phyloP scores from a whole-genome alignment of 352 stramenopile species.

The Globisporangium camurandrum region DNA sequence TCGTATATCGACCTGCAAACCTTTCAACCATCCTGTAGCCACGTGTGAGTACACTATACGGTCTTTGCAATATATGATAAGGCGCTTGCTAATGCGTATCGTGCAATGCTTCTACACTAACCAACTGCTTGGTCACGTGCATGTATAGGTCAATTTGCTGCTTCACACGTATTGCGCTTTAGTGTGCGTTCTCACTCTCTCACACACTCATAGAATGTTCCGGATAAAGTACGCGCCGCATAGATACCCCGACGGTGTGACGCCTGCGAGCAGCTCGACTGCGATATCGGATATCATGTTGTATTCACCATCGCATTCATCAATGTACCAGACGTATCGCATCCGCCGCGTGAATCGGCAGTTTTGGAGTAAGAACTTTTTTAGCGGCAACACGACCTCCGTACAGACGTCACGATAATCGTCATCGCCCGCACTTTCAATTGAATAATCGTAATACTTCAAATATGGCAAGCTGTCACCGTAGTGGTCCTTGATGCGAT shows the following conservation, averaged over 20 bases:
- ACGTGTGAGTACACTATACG: too few relatives aligned
- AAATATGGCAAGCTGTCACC: not conserved
- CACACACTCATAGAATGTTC: too few relatives aligned
- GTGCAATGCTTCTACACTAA: too few relatives aligned
- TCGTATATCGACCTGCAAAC: too few relatives aligned
- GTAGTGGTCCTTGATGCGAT: not conserved
- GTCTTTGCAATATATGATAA: too few relatives aligned
- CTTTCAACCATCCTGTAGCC: too few relatives aligned
- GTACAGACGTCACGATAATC: not conserved
- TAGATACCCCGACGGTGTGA: not conserved
- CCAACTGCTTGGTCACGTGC: too few relatives aligned
- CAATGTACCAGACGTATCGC: not conserved
- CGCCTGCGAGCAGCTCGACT: not conserved
- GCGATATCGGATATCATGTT: not conserved
- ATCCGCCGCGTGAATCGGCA: not conserved
- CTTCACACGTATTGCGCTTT: too few relatives aligned
- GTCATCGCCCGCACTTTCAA: not conserved
- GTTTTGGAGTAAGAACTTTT: constrained; percentile 1
- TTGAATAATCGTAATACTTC: not conserved
- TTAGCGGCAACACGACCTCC: not conserved
- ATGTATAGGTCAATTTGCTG: too few relatives aligned
- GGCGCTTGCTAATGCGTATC: too few relatives aligned
- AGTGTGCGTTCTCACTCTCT: too few relatives aligned
- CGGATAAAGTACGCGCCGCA: not conserved
- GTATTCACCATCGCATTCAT: not conserved